Percentiles rank a stretch among this genome's conserved stretches.
These are phyloP conservation scores for Phytophthora kernoviae DNA, from an alignment of 352 stramenopile species.

Conservation along the genomic window DNA sequence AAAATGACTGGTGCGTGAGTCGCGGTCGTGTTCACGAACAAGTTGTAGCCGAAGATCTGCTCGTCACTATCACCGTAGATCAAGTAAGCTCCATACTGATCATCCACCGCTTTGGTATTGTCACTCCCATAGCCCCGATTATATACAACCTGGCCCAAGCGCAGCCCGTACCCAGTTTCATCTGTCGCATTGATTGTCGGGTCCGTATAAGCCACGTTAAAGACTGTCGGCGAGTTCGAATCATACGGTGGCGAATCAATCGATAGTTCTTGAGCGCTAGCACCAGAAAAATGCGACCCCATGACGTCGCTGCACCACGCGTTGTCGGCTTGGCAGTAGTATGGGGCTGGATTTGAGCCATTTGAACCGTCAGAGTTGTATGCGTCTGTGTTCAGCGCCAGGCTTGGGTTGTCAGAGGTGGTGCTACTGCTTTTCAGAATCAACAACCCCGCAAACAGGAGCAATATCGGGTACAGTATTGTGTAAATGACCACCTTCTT, in stretches of 20 bases:
- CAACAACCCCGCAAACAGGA: constrained; percentile 47
- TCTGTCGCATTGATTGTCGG: constrained; percentile 38
- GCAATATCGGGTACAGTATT: constrained; percentile 46
- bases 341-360: constrained; percentile 34
- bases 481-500: constrained; percentile 52
- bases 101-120: constrained; percentile 3
- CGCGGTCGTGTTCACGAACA: constrained; percentile 54
- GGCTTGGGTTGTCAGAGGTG: constrained; percentile 37
- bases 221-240: constrained; percentile 44
- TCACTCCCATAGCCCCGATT: constrained; percentile 36
- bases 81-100: constrained; percentile 43
- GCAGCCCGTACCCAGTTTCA: constrained; percentile 38
- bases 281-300: constrained; percentile 30
- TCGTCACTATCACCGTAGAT: constrained; percentile 34
- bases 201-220: constrained; percentile 44
- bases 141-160: constrained; percentile 43
- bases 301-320: constrained; percentile 39
- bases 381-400: constrained; percentile 27
- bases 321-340: constrained; percentile 31
- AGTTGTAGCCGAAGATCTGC: constrained; percentile 50
- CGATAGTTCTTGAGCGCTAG: constrained; percentile 17
- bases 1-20: constrained; percentile 45
- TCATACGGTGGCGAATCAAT: constrained; percentile 23
- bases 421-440: constrained; percentile 39
- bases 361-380: constrained; percentile 27